phyloP scores from a whole-genome alignment of 306 rosid genomes.

The Hippophae gyantsensis region DNA sequence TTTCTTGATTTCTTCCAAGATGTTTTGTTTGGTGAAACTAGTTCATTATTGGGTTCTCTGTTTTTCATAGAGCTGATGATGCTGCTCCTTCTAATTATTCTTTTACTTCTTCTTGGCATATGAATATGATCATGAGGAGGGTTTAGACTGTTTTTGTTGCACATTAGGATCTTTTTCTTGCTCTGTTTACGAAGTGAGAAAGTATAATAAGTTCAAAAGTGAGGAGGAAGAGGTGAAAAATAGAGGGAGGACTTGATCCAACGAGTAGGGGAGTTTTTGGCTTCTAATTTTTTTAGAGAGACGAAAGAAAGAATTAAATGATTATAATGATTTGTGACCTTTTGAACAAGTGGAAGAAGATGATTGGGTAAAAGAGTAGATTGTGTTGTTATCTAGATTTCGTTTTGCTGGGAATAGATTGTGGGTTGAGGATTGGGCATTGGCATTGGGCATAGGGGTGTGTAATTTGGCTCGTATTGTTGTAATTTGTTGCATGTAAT shows the following conservation, averaged over 20 bases:
- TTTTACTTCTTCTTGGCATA: no score
- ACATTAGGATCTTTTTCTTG: conserved; percentile 24
- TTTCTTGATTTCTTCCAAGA: conserved; percentile 37
- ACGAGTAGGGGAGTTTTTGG: background rate
- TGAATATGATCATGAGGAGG: no score
- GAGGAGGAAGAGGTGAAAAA: background rate
- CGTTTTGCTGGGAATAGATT: conserved; percentile 26
- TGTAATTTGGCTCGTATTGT: background rate
- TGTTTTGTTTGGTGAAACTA: background rate
- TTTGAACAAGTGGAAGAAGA: conserved; percentile 21
- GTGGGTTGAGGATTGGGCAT: background rate
- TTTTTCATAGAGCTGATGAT: conserved; percentile 4
- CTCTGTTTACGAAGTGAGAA: background rate
- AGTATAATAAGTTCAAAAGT: background rate
- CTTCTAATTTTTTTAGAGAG: background rate
- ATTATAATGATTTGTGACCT: conserved; percentile 21
- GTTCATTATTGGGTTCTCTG: background rate
- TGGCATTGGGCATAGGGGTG: background rate
- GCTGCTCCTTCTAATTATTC: no score
- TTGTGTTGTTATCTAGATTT: conserved; percentile 79
- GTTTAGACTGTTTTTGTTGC: conserved; percentile 24
- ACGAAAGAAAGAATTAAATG: conserved; percentile 10
- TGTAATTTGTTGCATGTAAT: no score
- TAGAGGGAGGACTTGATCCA: conserved; percentile 23
- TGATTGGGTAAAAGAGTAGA: conserved; percentile 40